Evolutionary conservation across 2,329 filamentous ascomycete species (phyloP).

Genomic region (Hypoxylon sp.): DNA sequence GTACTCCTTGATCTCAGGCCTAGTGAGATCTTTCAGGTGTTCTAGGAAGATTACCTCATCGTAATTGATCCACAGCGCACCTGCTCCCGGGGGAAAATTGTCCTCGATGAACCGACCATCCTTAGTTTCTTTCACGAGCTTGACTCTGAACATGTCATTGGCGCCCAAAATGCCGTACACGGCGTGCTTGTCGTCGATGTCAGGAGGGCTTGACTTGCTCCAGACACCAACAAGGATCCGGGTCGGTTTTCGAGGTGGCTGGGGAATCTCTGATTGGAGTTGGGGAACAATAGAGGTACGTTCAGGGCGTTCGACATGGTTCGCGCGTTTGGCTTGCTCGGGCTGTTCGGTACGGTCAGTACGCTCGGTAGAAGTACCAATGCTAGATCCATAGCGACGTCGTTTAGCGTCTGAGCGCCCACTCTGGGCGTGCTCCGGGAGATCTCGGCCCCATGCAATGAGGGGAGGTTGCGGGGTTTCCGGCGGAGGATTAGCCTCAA

Average conservation of each 20-base stretch:
- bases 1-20: conserved; percentile 73
- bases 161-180: conserved; percentile 72
- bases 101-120: conserved; percentile 69
- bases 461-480: conserved; percentile 59
- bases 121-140: conserved; percentile 70
- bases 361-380: conserved; percentile 51
- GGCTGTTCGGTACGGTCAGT: conserved; percentile 45
- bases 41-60: conserved; percentile 71
- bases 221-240: conserved; percentile 71
- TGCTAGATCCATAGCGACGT: conserved; percentile 58
- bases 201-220: conserved; percentile 64
- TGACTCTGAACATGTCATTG: conserved; percentile 75
- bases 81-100: conserved; percentile 71
- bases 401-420: conserved; percentile 60
- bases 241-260: conserved; percentile 60
- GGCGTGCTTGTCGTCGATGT: conserved; percentile 67
- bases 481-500: conserved; percentile 58
- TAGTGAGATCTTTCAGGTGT: conserved; percentile 63
- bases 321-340: conserved; percentile 11
- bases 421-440: conserved; percentile 59
- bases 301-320: neutral
- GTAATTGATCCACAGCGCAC: conserved; percentile 72
- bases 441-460: conserved; percentile 64
- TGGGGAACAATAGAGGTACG: conserved; percentile 33
- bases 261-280: conserved; percentile 17